phyloP scores from a whole-genome alignment of 108 stramenopile species.

The Nannochloropsis salina region DNA sequence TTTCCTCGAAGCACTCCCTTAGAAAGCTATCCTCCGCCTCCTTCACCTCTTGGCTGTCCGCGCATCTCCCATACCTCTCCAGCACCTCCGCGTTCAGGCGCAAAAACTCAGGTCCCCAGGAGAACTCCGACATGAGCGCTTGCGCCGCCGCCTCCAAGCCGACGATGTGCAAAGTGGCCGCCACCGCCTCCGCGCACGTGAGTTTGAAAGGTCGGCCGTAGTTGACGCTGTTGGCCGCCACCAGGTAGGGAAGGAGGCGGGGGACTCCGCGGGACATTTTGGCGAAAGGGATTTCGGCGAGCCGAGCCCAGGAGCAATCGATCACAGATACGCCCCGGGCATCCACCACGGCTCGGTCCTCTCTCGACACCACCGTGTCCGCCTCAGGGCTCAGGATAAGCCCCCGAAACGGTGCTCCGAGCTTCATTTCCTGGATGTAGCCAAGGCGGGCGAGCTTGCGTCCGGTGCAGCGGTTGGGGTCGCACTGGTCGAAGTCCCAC shows the following conservation, averaged over 20 bases:
- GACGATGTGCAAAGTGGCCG: conserved; percentile 77
- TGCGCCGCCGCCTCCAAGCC: conserved; percentile 68
- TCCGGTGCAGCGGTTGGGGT: conserved; percentile 93
- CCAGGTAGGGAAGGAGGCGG: conserved; percentile 89
- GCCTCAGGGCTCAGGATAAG: conserved; percentile 87
- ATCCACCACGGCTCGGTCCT: conserved; percentile 59
- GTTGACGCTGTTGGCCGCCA: conserved; percentile 97
- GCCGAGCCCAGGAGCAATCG: conserved; percentile 93
- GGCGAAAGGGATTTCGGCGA: conserved; percentile 83
- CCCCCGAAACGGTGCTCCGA: conserved; percentile 70
- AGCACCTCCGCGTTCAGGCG: conserved; percentile 72
- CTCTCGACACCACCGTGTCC: conserved; percentile 74
- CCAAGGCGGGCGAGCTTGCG: conserved; percentile 74
- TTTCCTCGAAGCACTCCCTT: conserved; percentile 32
- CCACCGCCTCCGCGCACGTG: conserved; percentile 54
- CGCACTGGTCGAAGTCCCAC: conserved; percentile 99
- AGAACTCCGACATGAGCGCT: conserved; percentile 78
- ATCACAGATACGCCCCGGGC: conserved; percentile 77
- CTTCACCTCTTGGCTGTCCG: conserved; percentile 68
- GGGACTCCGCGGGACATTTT: conserved; percentile 83
- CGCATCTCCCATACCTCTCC: conserved; percentile 69
- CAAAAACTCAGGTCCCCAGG: conserved; percentile 90
- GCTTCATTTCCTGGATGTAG: conserved; percentile 49
- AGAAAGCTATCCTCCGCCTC: conserved; percentile 76
- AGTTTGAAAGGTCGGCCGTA: conserved; percentile 83